Conservation (phyloP, 2,329 filamentous ascomycete species). For the Orbilia brochopaga region DNA sequence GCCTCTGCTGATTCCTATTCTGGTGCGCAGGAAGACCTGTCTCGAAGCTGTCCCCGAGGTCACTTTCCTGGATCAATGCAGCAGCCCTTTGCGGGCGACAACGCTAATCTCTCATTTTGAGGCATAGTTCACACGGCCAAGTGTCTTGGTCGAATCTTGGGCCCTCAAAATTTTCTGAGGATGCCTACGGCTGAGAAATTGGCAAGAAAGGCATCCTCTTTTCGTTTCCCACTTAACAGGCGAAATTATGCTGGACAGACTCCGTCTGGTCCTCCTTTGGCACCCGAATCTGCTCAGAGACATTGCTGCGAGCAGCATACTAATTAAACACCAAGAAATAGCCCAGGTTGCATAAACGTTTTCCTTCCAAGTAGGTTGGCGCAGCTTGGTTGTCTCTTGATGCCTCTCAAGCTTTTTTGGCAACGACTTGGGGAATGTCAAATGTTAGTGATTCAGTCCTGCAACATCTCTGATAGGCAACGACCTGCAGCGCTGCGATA, state of each 20-base stretch:
- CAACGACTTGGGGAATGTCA: constrained; percentile 30
- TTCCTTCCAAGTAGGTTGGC: constrained; percentile 25
- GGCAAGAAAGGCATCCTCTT: constrained; percentile 25
- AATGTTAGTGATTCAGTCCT: constrained; percentile 29
- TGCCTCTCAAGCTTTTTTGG: constrained; percentile 47
- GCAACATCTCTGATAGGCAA: constrained; percentile 17
- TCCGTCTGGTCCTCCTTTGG: neutral
- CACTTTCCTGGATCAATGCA: constrained; percentile 7
- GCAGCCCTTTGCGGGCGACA: constrained; percentile 39
- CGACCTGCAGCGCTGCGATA: neutral
- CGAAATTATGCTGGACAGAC: neutral
- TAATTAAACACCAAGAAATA: constrained; percentile 46
- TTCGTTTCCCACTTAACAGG: constrained; percentile 5
- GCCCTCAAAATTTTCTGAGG: constrained; percentile 26
- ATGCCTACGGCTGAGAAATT: constrained; percentile 51
- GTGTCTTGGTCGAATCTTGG: constrained; percentile 47
- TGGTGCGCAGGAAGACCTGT: neutral
- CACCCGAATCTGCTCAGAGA: neutral
- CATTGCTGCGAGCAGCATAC: neutral
- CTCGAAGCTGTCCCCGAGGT: neutral
- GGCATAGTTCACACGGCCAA: constrained; percentile 38
- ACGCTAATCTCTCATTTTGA: constrained; percentile 32
- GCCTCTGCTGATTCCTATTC: constrained; percentile 8
- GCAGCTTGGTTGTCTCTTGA: constrained; percentile 37
- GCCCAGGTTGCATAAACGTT: constrained; percentile 35